Conservation (phyloP, 2,329 filamentous ascomycete species). For the Dactylella cylindrospora region DNA sequence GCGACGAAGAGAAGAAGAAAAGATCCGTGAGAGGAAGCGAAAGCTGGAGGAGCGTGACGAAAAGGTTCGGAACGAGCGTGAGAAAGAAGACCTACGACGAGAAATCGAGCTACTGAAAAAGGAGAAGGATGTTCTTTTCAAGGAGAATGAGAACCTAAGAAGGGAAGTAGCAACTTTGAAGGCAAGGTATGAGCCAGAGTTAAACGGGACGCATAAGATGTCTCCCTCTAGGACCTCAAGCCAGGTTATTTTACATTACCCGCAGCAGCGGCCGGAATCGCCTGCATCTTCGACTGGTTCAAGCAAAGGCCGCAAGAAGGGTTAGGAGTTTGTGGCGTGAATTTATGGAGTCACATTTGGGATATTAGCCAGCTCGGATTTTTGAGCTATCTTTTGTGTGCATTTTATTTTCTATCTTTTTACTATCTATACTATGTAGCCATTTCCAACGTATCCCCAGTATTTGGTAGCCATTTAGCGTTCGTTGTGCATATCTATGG, state of each 20-base stretch:
- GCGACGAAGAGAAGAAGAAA: conserved; percentile 64
- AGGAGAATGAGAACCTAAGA: conserved; percentile 61
- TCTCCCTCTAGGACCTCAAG: conserved; percentile 23
- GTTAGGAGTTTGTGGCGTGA: too few species aligned
- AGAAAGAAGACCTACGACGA: conserved; percentile 56
- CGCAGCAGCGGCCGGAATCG: conserved; percentile 21
- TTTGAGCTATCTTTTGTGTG: too few species aligned
- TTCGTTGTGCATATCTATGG: too few species aligned
- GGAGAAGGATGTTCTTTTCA: conserved; percentile 59
- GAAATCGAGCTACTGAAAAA: conserved; percentile 60
- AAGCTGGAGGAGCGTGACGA: conserved; percentile 61
- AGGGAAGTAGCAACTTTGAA: conserved; percentile 54
- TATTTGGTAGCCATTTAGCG: too few species aligned
- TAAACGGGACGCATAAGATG: not conserved
- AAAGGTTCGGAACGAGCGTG: conserved; percentile 12
- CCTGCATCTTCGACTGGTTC: conserved; percentile 27
- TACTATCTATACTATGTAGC: too few species aligned
- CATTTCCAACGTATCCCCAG: too few species aligned
- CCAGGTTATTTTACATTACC: conserved; percentile 19
- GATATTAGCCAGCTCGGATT: too few species aligned
- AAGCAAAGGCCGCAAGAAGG: conserved; percentile 13
- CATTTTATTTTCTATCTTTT: too few species aligned
- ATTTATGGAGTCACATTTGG: too few species aligned
- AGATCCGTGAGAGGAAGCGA: conserved; percentile 58
- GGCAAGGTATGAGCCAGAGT: conserved; percentile 18